phyloP scores from a whole-genome alignment of 106 monocot species.

The Xerophyta viscosa region DNA sequence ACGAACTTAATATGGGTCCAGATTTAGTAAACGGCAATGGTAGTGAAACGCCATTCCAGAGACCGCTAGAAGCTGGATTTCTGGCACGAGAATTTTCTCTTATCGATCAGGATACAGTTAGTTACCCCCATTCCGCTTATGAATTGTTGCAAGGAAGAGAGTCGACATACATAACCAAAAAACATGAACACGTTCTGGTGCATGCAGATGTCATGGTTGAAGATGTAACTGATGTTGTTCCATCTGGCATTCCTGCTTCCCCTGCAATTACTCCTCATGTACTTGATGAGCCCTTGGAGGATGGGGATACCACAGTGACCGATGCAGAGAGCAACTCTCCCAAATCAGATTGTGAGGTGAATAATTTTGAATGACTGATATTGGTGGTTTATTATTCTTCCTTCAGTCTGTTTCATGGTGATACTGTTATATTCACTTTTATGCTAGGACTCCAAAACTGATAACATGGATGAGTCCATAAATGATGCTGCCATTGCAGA shows the following conservation, averaged over 20 bases:
- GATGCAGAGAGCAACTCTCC: conserved; percentile 22
- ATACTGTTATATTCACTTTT: neutral
- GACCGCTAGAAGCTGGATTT: conserved; percentile 11
- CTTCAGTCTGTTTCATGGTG: too few relatives aligned
- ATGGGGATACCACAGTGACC: conserved; percentile 14
- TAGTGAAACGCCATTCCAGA: conserved; percentile 15
- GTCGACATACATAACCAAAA: neutral
- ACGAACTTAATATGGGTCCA: conserved; percentile 3
- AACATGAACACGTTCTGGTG: conserved; percentile 6
- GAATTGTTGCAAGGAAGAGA: conserved; percentile 6
- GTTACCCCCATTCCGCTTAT: conserved; percentile 6
- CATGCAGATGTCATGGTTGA: conserved; percentile 40
- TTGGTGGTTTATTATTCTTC: too few relatives aligned
- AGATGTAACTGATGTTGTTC: conserved; percentile 68
- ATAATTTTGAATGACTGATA: neutral
- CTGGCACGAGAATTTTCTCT: conserved; percentile 30
- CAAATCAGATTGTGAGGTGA: conserved; percentile 44
- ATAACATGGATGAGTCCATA: conserved; percentile 37
- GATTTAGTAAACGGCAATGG: conserved; percentile 10
- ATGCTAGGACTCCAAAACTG: conserved; percentile 35
- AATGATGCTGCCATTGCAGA: conserved; percentile 71
- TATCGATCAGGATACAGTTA: conserved; percentile 37
- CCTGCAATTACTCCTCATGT: conserved; percentile 41
- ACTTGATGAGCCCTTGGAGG: conserved; percentile 28
- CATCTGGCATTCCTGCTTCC: conserved; percentile 27